Conservation (phyloP, 116 monocot species). For the Iris pallida region DNA sequence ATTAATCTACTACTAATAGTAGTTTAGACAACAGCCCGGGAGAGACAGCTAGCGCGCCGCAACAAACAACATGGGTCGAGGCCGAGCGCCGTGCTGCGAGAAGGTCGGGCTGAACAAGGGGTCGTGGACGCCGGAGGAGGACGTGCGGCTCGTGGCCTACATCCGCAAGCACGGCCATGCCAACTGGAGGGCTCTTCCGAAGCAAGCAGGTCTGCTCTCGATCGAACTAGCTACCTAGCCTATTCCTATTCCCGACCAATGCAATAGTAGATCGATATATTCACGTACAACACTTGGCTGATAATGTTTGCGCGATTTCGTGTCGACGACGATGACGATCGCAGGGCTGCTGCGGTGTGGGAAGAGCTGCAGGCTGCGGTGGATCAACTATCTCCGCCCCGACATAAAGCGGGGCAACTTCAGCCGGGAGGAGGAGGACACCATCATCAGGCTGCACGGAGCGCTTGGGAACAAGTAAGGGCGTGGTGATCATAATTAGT, state of each 20-base stretch:
- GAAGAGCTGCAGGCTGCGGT: conserved; percentile 21
- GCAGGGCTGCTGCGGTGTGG: conserved; percentile 21
- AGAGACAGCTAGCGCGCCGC: too few species aligned
- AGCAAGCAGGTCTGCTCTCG: conserved; percentile 12
- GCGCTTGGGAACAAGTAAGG: conserved; percentile 23
- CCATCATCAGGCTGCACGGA: conserved; percentile 22
- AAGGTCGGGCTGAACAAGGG: conserved; percentile 24
- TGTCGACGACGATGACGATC: too few species aligned
- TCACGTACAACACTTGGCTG: neutral
- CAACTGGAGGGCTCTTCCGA: conserved; percentile 28
- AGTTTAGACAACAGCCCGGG: neutral
- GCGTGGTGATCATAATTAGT: neutral
- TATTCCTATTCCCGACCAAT: neutral
- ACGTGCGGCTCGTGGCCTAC: conserved; percentile 15
- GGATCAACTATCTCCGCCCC: conserved; percentile 24
- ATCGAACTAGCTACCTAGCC: too few species aligned
- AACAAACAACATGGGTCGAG: conserved; percentile 17
- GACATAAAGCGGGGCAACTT: conserved; percentile 25
- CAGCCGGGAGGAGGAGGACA: conserved; percentile 19
- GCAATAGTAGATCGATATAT: neutral
- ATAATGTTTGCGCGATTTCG: too few species aligned
- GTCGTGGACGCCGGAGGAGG: conserved; percentile 24
- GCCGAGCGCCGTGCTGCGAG: conserved; percentile 19
- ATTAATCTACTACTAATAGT: neutral
- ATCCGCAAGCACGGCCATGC: conserved; percentile 27